Percentiles rank a stretch among this genome's conserved stretches.
Conservation (phyloP, 2,329 filamentous ascomycete species). For the Dactylellina parvicollis region DNA sequence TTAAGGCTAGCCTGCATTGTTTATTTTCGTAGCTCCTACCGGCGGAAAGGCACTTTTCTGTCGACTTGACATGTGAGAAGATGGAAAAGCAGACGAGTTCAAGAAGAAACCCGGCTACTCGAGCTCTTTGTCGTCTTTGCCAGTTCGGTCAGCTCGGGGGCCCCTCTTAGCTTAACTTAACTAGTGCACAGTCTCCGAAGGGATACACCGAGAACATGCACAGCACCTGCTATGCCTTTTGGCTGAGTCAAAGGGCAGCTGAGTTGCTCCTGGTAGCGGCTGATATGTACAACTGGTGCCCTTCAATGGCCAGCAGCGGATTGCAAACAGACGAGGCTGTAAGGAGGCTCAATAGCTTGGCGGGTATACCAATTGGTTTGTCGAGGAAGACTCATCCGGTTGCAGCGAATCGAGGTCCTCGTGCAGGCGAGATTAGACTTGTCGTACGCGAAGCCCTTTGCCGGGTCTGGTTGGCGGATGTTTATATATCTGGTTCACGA, state of each 20-base stretch:
- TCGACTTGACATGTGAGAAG: constrained; percentile 24
- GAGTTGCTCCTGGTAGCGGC: constrained; percentile 2
- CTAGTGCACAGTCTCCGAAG: constrained; percentile 17
- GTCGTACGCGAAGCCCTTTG: background rate
- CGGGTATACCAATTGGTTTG: constrained; percentile 1
- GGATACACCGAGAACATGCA: constrained; percentile 7
- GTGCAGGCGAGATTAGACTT: constrained; percentile 20
- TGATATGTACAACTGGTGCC: background rate
- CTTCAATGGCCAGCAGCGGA: constrained; percentile 26
- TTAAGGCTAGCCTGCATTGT: constrained; percentile 9
- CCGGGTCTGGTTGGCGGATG: no score
- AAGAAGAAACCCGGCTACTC: background rate
- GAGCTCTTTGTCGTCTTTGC: background rate
- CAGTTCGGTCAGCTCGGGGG: no score
- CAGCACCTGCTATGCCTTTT: constrained; percentile 26
- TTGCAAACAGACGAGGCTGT: constrained; percentile 26
- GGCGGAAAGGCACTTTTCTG: constrained; percentile 2
- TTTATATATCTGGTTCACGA: no score
- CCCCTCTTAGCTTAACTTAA: constrained; percentile 25
- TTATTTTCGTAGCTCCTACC: constrained; percentile 37
- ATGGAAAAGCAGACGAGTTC: constrained; percentile 1
- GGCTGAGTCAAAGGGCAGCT: constrained; percentile 39
- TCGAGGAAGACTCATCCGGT: constrained; percentile 22
- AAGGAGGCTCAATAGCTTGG: constrained; percentile 31
- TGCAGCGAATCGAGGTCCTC: constrained; percentile 20